These are phyloP conservation scores for Trifolium fragiferum DNA, from an alignment of 306 rosid species.

Conservation along the genomic window DNA sequence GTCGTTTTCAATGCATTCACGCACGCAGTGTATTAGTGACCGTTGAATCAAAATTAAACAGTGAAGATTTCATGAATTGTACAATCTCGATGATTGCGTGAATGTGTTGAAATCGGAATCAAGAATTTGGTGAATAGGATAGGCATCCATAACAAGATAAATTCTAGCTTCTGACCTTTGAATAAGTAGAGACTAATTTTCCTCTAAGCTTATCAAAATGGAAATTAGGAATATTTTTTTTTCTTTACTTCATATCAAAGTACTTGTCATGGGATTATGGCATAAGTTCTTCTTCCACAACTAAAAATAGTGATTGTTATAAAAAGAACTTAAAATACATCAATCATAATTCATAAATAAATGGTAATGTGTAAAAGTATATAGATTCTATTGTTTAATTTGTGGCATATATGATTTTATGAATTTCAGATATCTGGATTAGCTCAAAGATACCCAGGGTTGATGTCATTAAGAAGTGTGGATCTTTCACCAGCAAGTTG, in stretches of 20 bases:
- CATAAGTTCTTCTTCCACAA: slow-evolving; percentile 51
- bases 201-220: slow-evolving; percentile 20
- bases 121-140: slow-evolving; percentile 1
- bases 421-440: slow-evolving; percentile 74
- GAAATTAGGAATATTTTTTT: slow-evolving; percentile 38
- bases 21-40: neutral
- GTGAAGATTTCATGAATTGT: neutral
- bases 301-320: slow-evolving; percentile 9
- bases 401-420: slow-evolving; percentile 26
- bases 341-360: slow-evolving; percentile 6
- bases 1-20: neutral
- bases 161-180: slow-evolving; percentile 48
- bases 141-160: slow-evolving; percentile 43
- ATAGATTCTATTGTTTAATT: slow-evolving; percentile 43
- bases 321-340: slow-evolving; percentile 27
- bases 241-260: slow-evolving; percentile 32
- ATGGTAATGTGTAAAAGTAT: slow-evolving; percentile 11
- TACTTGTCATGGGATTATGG: slow-evolving; percentile 27
- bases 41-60: neutral
- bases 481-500: slow-evolving; percentile 99
- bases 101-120: neutral
- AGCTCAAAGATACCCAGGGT: slow-evolving; percentile 86
- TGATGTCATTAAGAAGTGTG: slow-evolving; percentile 88
- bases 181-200: slow-evolving; percentile 21
- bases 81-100: neutral